Base-by-base conservation (phyloP, 2,329 filamentous ascomycete species). In the Paraphoma chrysanthemicola region DNA sequence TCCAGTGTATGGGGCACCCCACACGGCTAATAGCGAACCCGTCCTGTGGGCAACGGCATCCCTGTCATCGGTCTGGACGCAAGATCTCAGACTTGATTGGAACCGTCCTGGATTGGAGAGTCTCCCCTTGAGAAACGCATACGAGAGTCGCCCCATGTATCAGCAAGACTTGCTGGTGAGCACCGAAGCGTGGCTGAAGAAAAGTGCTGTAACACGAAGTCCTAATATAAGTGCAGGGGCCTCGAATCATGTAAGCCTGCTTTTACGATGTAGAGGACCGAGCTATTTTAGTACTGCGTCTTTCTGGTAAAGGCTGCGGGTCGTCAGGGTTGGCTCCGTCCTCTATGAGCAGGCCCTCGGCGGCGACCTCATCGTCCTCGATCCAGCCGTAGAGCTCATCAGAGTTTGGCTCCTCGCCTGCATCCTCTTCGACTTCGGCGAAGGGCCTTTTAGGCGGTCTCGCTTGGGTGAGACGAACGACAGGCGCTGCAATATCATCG, bases 301-400 rank as follows among this genome's bases (percentile, higher is more conserved):
- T 53, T 41, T 69, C 59, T 44, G 65, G 57, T 39, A 42, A 53
- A 51, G 63, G 51, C 59, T 45, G 54, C 65, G 59, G 46, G 33
- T 60, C 56, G 46, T 61, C 52, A 4, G 51, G 45, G 33, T 57
- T 53, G 28, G 63, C 55, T 57, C 57, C 55, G 56, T 75, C 75
- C 44, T 74, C 66, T 45, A 78, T 67, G 50, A 78, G 47, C 2
- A 77, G 59, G 29, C 77, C 78, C 58, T 79, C 78, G 31, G 76
- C 73, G 11, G 76, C 73, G 33, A 80, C 78, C 48, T 83, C 81
- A 53, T 85, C 83, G 54, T 89, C 88, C 50, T 90, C 85, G 39
- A 84, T 84, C 89, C 89, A 92, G 12, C 88, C 89, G 67, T 91
- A 91, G 67, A 90, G 86, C 60, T 91, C 89, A 56, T 89, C 87